A percentile compares a stretch with the other conserved stretches of the same genome.
phyloP scores from a whole-genome alignment of 2,329 filamentous ascomycete species.

The Chaetoscypha palmicola region DNA sequence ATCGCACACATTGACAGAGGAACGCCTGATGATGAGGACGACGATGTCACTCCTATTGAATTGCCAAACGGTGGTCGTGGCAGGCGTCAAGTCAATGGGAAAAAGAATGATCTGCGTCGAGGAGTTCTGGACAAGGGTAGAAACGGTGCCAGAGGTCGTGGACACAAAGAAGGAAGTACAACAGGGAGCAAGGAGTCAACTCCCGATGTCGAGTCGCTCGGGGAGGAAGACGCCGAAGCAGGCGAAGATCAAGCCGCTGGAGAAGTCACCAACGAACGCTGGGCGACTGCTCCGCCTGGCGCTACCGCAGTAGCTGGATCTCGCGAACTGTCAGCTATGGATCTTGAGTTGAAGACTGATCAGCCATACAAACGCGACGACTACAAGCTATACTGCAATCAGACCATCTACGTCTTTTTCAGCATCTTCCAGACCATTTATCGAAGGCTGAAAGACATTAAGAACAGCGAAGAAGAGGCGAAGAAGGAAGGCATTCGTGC shows the following conservation, averaged over 20 bases:
- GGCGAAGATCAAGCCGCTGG: conserved; percentile 51
- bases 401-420: conserved; percentile 91
- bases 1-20: conserved; percentile 63
- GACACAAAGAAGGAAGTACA: conserved; percentile 74
- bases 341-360: conserved; percentile 63
- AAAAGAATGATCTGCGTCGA: conserved; percentile 74
- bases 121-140: conserved; percentile 76
- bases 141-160: conserved; percentile 61
- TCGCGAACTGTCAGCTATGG: conserved; percentile 48
- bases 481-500: conserved; percentile 66
- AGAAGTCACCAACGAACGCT: conserved; percentile 57
- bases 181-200: conserved; percentile 83
- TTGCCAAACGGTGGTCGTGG: conserved; percentile 60
- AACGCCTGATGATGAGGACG: conserved; percentile 66
- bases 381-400: conserved; percentile 88
- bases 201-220: conserved; percentile 70
- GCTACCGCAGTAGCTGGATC: conserved; percentile 47
- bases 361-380: conserved; percentile 72
- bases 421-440: conserved; percentile 90
- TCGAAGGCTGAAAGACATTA: conserved; percentile 74
- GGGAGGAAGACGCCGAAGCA: conserved; percentile 63
- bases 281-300: conserved; percentile 57
- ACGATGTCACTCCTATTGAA: conserved; percentile 59
- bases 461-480: conserved; percentile 69
- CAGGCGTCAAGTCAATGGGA: conserved; percentile 56